Conservation (phyloP, 163 green algal species). For the Scenedesmus sp. region DNA sequence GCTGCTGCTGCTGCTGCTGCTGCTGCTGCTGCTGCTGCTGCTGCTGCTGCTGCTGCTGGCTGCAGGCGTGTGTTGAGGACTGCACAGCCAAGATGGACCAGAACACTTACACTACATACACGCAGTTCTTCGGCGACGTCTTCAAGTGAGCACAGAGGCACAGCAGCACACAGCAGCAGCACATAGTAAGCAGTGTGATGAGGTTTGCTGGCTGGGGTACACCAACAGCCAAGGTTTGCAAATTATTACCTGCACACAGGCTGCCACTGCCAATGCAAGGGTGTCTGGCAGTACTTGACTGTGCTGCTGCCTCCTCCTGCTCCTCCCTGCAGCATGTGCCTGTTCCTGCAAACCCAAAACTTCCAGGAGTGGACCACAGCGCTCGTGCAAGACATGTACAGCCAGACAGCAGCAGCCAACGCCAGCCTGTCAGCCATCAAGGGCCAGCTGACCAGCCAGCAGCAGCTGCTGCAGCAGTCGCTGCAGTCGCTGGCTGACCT, state of each 20-base stretch:
- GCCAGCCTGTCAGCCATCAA: conserved; percentile 11
- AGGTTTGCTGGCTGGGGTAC: background rate
- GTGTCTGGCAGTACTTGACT: background rate
- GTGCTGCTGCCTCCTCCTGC: background rate
- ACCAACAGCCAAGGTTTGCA: background rate
- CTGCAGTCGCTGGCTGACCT: background rate
- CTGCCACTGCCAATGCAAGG: background rate
- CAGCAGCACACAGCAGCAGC: background rate
- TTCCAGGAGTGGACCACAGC: conserved; percentile 41
- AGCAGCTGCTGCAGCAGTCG: background rate
- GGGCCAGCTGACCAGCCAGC: background rate
- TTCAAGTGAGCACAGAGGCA: conserved; percentile 30
- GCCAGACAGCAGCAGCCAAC: conserved; percentile 16
- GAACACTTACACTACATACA: conserved; percentile 3
- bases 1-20: too few species aligned
- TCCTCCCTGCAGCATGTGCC: conserved; percentile 42
- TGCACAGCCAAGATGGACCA: conserved; percentile 44
- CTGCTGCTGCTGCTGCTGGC: background rate
- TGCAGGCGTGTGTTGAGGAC: conserved; percentile 39
- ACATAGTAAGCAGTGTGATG: background rate
- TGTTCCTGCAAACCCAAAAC: conserved; percentile 50
- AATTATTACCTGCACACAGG: background rate
- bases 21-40: background rate
- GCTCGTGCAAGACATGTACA: conserved; percentile 38
- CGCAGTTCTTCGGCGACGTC: conserved; percentile 35